Percentiles rank a stretch among this genome's conserved stretches.
Conservation (phyloP, 2,329 filamentous ascomycete genomes). For the Curvularia sp. region DNA sequence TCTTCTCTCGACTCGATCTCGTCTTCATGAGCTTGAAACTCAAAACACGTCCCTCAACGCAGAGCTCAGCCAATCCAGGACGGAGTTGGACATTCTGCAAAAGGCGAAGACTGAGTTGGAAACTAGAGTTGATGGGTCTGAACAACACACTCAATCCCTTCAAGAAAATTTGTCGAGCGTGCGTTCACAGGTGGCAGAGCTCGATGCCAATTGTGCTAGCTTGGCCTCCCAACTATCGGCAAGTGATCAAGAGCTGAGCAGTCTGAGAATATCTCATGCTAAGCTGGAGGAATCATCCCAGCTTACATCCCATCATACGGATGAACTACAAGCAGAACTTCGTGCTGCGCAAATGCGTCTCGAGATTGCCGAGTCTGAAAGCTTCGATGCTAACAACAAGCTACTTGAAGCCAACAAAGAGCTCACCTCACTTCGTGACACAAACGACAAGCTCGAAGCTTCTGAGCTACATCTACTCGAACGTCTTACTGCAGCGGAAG, state of each 20-base stretch:
- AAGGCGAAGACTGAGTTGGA: constrained; percentile 21
- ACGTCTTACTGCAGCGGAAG: constrained; percentile 41
- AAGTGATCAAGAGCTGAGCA: constrained; percentile 22
- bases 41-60: constrained; percentile 14
- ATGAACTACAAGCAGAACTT: constrained; percentile 29
- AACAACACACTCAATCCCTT: constrained; percentile 16
- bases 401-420: constrained; percentile 39
- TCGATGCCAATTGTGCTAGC: constrained; percentile 29
- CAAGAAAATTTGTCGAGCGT: constrained; percentile 27
- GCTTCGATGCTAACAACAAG: constrained; percentile 24
- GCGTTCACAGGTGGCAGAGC: constrained; percentile 22
- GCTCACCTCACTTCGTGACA: constrained; percentile 33
- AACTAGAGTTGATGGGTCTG: constrained; percentile 17
- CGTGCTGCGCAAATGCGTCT: constrained; percentile 32
- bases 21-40: constrained; percentile 16
- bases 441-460: constrained; percentile 35
- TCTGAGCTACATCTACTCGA: constrained; percentile 40
- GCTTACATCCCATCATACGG: constrained; percentile 8
- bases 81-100: constrained; percentile 25
- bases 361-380: constrained; percentile 33
- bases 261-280: constrained; percentile 19
- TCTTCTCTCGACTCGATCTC: constrained; percentile 17
- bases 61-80: constrained; percentile 7
- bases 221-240: constrained; percentile 27
- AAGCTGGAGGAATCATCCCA: constrained; percentile 21